Evolutionary conservation across 371 early-diverging fungal genomes (phyloP).

Genomic region (Lichtheimia ramosa): DNA sequence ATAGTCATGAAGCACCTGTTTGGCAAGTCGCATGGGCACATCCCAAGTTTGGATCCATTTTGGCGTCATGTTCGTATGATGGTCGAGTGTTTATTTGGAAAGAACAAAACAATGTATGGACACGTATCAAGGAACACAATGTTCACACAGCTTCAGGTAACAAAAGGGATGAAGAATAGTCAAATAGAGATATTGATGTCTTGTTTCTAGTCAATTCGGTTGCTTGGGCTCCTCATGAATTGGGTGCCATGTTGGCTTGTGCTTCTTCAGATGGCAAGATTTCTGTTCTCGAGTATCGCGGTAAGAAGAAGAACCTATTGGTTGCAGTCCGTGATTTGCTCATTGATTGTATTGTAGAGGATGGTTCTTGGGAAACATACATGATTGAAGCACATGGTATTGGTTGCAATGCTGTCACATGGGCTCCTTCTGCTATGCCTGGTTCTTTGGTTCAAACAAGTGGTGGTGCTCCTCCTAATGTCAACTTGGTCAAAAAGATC

Average conservation of each 20-base stretch:
- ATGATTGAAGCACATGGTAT: slow-evolving; percentile 88
- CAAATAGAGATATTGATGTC: not conserved
- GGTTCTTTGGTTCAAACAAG: slow-evolving; percentile 77
- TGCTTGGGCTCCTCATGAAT: slow-evolving; percentile 96
- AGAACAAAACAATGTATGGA: slow-evolving; percentile 85
- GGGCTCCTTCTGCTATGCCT: slow-evolving; percentile 91
- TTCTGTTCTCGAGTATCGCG: slow-evolving; percentile 87
- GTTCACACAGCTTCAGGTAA: slow-evolving; percentile 86
- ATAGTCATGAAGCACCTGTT: slow-evolving; percentile 95
- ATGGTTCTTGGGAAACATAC: slow-evolving; percentile 78
- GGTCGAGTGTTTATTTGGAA: slow-evolving; percentile 94
- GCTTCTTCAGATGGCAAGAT: slow-evolving; percentile 97
- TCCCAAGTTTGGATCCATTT: slow-evolving; percentile 93
- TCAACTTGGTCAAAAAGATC: slow-evolving; percentile 72
- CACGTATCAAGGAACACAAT: slow-evolving; percentile 88
- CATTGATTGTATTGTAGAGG: slow-evolving; percentile 61
- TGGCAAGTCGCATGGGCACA: slow-evolving; percentile 99
- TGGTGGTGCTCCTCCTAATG: slow-evolving; percentile 56
- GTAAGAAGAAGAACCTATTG: slow-evolving; percentile 26
- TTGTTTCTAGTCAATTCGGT: slow-evolving; percentile 82
- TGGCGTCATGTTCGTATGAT: slow-evolving; percentile 97
- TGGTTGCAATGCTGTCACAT: slow-evolving; percentile 92
- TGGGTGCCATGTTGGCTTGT: slow-evolving; percentile 90
- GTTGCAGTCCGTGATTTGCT: too few species aligned
- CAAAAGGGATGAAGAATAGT: not conserved